Percentiles rank a stretch among this genome's conserved stretches.
These are phyloP conservation scores for Quercus parvula DNA, from an alignment of 306 rosid genomes.

Conservation along the genomic window DNA sequence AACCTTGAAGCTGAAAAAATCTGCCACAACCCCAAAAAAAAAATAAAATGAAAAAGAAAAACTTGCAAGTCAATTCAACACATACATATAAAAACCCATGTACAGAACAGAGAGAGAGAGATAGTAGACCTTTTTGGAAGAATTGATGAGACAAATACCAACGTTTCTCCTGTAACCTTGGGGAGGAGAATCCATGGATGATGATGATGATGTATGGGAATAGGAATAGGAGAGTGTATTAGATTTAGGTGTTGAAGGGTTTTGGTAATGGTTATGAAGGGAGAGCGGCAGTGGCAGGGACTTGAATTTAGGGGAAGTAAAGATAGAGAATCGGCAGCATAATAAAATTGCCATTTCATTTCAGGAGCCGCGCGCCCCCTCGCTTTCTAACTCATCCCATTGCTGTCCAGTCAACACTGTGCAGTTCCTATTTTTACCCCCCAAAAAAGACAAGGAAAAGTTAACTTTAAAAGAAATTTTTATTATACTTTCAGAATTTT, in stretches of 20 bases:
- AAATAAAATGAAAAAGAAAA: no score
- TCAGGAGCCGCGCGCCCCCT: no score
- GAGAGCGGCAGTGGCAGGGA: conserved; percentile 6
- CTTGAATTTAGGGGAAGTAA: conserved; percentile 13
- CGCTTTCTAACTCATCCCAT: no score
- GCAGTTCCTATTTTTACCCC: no score
- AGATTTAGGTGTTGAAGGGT: background rate
- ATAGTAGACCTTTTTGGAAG: conserved; percentile 53
- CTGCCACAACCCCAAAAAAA: background rate
- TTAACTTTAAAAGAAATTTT: no score
- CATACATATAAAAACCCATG: background rate
- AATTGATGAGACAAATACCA: conserved; percentile 75
- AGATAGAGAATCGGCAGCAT: background rate
- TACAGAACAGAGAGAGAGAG: background rate
- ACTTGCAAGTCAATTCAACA: no score
- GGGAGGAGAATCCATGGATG: conserved; percentile 82
- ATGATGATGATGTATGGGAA: background rate
- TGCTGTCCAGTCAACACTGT: no score
- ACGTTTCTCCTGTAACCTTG: conserved; percentile 80
- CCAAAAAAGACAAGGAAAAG: no score
- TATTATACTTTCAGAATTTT: no score
- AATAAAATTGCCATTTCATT: background rate
- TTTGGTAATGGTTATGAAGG: background rate
- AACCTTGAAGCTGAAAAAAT: conserved; percentile 79
- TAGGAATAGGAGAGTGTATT: background rate